Evolutionary conservation across 1,139 yeast species (phyloP), one percentile per base, ranked within the genome.

Genomic region (Taphrina confusa): DNA sequence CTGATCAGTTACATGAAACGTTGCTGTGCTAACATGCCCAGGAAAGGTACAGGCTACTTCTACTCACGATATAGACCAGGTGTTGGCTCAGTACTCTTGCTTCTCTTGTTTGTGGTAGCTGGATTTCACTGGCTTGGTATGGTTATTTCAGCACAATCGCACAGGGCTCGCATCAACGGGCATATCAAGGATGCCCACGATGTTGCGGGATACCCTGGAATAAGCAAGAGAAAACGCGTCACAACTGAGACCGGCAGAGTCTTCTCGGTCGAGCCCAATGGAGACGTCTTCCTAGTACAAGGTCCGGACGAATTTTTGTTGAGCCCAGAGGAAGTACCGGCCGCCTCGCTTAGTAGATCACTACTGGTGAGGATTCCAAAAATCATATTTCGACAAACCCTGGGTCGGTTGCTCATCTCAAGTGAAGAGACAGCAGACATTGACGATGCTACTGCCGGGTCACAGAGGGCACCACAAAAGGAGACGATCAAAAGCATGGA

Each of bases 261-360:
- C 39, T 84, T 90, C 66, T 66, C 82, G 46, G 85, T 90, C 2
- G 80, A 83, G 63, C 78, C 84, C 22, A 83, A 82, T 61, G 95
- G 95, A n/a, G 73, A 75, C 1, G 90, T 90, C 11, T 82, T 76
- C 70, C 71, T 82, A 16, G 89, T 85, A 63, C 72, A 73, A n/a
- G 79, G 78, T 40, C 30, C 59, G 5, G 63, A 62, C n/a, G 80
- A 75, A 60, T 68, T 72, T 31, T 71, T 74, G 34, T 65, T 75
- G 46, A 66, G 69, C 40, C 62, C 69, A 30, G 72, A 73, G 22
- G 79, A 76, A 23, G 73, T 75, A 40, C 65, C 66, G 16, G 71
- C 69, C 22, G 82, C 83, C 8, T 76, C 81, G 0, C 75, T 85
- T 70, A 76, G 74, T 64, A 89, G 87, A 63, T 77, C 86, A 1